These are phyloP conservation scores for Salix brachista DNA, from an alignment of 345 rosid species.

Conservation along the genomic window DNA sequence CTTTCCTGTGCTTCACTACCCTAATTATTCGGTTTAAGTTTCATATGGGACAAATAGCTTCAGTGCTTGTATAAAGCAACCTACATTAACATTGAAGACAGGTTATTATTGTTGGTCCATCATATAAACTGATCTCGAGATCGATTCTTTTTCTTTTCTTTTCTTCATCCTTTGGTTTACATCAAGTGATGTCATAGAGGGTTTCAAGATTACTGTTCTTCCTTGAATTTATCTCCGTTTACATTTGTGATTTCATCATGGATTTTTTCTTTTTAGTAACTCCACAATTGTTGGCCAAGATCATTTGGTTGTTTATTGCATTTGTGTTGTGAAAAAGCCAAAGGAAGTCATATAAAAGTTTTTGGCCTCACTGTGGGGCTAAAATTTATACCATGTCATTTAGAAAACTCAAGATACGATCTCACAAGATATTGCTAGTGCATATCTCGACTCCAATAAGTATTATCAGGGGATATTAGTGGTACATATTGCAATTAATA, in stretches of 20 bases:
- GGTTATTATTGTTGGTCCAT: neutral
- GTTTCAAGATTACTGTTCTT: neutral
- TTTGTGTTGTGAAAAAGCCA: too few species aligned
- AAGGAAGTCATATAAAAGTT: too few species aligned
- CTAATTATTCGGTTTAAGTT: neutral
- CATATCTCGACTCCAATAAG: too few species aligned
- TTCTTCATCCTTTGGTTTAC: neutral
- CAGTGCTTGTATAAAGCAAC: neutral
- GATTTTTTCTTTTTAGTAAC: neutral
- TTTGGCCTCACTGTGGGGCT: too few species aligned
- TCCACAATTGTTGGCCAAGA: too few species aligned
- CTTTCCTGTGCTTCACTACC: neutral
- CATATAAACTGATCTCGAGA: neutral
- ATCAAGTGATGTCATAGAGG: neutral
- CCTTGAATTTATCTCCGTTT: neutral
- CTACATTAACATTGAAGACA: neutral
- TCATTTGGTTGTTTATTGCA: too few species aligned
- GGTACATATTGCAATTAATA: neutral
- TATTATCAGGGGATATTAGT: neutral
- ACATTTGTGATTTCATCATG: neutral
- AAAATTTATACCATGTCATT: too few species aligned
- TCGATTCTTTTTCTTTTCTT: neutral
- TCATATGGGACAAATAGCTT: neutral
- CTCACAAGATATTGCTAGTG: too few species aligned
- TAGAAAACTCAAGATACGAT: too few species aligned